Evolutionary conservation across 108 stramenopile species (phyloP).

Genomic region (Pseudonitzschia multiseries): DNA sequence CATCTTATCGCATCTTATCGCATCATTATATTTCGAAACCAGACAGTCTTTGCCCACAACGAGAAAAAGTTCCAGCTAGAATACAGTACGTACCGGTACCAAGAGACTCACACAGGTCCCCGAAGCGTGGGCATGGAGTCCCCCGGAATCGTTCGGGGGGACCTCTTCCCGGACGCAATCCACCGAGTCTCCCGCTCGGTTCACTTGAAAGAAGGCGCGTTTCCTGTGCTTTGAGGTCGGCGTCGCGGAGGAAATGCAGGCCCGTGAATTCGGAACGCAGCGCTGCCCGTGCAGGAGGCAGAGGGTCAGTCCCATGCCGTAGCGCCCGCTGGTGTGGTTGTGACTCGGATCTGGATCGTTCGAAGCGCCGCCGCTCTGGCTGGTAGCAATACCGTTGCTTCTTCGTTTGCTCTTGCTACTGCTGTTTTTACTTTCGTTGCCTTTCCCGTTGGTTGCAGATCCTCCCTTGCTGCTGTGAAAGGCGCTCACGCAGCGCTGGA

Average conservation of each 20-base stretch:
- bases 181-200: constrained; percentile 60
- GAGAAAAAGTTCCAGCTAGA: no score
- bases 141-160: constrained; percentile 28
- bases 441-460: not conserved
- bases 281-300: constrained; percentile 85
- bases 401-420: constrained; percentile 3
- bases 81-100: constrained; percentile 73
- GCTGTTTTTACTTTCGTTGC: not conserved
- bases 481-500: constrained; percentile 76
- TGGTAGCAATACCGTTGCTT: not conserved
- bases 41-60: no score
- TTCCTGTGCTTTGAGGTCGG: constrained; percentile 31
- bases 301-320: constrained; percentile 68
- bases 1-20: not conserved
- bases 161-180: constrained; percentile 39
- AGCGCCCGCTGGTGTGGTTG: constrained; percentile 51
- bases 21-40: not conserved
- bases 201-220: constrained; percentile 58
- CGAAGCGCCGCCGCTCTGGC: no score
- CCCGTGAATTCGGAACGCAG: constrained; percentile 66
- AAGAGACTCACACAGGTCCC: constrained; percentile 77
- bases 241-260: constrained; percentile 68
- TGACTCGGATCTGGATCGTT: no score
- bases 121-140: constrained; percentile 45
- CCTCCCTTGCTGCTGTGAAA: constrained; percentile 71